Base-by-base conservation (phyloP, 805 yeast species). In the Cyberlindnera petersonii region DNA sequence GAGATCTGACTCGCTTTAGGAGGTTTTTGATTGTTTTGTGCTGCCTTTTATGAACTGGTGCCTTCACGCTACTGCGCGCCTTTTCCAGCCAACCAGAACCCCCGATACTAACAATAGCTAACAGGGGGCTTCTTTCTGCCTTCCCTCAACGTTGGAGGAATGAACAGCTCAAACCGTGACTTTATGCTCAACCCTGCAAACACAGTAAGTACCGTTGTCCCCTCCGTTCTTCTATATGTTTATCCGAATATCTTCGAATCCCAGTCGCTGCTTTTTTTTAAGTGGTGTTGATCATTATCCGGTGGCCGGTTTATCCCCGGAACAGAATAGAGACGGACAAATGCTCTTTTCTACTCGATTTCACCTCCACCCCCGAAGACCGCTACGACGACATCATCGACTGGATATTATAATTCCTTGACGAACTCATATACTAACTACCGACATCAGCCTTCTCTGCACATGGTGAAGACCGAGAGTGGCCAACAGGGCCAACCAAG, bases 61-160 rank as follows among this genome's bases (percentile, higher is more conserved):
- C 14, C n/a, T 14, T n/a, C 20, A 16, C 31, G 9, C 16, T 21
- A 21, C 31, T 17, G 22, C 23, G 16, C 24, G n/a, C 27, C 15
- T 20, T n/a, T n/a, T n/a, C n/a, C n/a, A n/a, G 7, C 18, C 35
- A 34, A 33, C 37, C 22, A 26, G 26, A 16, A 9, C 26, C 24
- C 20, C 24, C 9, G 17, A 18, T 42, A 49, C 50, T 49, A 49
- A 50, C 55, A 38, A 33, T 26, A 14, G n/a, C 18, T 20, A 24
- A 9, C 34, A 43, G 54, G 46, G 14, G 48, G 48, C 6, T 53
- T 41, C 43, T 52, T n/a, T 43, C 31, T 40, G 50, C 9, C 46
- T 53, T 10, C 58, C 58, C 43, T 53, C 42, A 44, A 41, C 28
- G 28, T 35, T 9, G 46, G 49, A 10, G 42, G 48, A 9, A 24